Percentiles rank a stretch among this genome's conserved stretches.
These are phyloP conservation scores for Trametes pubescens DNA, from an alignment of 1,284 basidiomycete genomes.

Conservation along the genomic window DNA sequence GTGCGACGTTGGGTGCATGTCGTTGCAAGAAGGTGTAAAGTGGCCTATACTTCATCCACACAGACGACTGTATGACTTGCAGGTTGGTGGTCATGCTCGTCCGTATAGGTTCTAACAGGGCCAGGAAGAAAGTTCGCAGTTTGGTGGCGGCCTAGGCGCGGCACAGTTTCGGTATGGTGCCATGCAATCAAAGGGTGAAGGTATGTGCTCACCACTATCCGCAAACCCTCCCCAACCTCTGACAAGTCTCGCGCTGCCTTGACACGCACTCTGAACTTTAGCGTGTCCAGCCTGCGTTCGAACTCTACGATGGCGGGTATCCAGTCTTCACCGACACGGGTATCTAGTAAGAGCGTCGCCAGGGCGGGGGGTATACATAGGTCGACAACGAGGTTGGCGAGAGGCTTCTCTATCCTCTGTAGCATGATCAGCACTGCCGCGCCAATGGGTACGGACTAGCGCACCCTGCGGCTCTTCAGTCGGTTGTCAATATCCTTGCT, in stretches of 20 bases:
- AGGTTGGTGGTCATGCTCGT: conserved; percentile 91
- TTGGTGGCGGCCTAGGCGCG: conserved; percentile 80
- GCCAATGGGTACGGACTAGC: conserved; percentile 30
- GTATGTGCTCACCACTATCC: conserved; percentile 73
- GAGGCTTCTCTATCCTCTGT: conserved; percentile 88
- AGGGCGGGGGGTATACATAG: conserved; percentile 87
- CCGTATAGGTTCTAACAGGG: conserved; percentile 84
- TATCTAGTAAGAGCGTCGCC: conserved; percentile 84
- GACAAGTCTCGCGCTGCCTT: conserved; percentile 86
- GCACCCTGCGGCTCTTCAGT: conserved; percentile 83
- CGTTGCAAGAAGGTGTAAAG: conserved; percentile 89
- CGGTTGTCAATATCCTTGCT: conserved; percentile 91
- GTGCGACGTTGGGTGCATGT: conserved; percentile 84
- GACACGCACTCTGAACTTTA: conserved; percentile 78
- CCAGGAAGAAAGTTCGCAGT: conserved; percentile 87
- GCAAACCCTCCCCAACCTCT: conserved; percentile 85
- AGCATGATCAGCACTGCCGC: background rate
- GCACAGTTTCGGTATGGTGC: background rate
- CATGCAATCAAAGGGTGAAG: background rate
- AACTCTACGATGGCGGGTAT: conserved; percentile 81
- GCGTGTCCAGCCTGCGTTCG: conserved; percentile 75
- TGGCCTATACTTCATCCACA: conserved; percentile 86
- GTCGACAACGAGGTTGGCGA: conserved; percentile 82
- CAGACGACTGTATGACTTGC: conserved; percentile 90
- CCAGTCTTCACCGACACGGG: conserved; percentile 86